A percentile compares a stretch with the other conserved stretches of the same genome.
phyloP scores from a whole-genome alignment of 139 green algal species.

The Desmodesmus armatus region DNA sequence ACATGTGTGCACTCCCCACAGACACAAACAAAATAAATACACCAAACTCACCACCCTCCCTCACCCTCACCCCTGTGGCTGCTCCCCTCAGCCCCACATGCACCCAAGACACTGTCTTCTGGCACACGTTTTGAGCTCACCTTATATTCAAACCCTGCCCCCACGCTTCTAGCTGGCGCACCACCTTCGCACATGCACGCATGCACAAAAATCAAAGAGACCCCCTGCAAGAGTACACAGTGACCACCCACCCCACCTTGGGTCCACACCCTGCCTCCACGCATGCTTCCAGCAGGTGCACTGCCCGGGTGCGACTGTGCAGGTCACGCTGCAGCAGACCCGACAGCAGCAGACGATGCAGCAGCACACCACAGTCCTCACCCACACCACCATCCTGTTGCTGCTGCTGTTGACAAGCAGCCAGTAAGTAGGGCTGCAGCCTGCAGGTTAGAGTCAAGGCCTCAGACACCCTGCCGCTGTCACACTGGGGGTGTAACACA shows the following conservation, averaged over 20 bases:
- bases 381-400: not conserved
- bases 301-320: not conserved
- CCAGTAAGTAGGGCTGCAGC: constrained; percentile 13
- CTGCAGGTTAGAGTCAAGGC: not conserved
- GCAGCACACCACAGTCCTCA: not conserved
- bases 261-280: constrained; percentile 1
- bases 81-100: not conserved
- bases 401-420: not conserved
- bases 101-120: not conserved
- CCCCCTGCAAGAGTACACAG: not conserved
- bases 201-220: not conserved
- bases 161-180: no score
- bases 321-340: constrained; percentile 14
- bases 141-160: no score
- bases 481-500: not conserved
- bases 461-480: constrained; percentile 4
- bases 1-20: no score
- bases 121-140: not conserved
- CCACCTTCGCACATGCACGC: no score
- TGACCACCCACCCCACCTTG: not conserved
- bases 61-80: no score
- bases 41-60: no score
- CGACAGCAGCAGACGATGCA: constrained; percentile 30
- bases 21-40: no score
- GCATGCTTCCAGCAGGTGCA: constrained; percentile 28